These are phyloP conservation scores for Scutellaria galericulata DNA, from an alignment of 257 asterid genomes.

Conservation along the genomic window DNA sequence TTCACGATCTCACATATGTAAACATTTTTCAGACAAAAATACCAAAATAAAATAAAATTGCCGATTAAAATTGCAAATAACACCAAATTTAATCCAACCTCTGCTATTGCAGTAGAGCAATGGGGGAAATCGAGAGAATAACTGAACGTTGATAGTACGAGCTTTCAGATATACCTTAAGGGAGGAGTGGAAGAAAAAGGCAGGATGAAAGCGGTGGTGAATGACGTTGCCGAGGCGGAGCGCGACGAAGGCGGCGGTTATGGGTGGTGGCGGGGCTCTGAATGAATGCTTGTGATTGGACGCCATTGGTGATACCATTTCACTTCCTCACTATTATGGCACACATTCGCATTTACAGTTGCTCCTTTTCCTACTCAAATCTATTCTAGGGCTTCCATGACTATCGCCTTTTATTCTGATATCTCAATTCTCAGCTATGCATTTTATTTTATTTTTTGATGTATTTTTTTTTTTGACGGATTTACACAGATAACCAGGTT, in stretches of 20 bases:
- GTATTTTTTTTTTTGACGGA: too few relatives aligned
- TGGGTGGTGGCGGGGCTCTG: constrained; percentile 44
- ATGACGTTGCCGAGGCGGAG: constrained; percentile 64
- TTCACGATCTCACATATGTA: neutral
- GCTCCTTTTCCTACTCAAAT: too few relatives aligned
- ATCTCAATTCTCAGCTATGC: too few relatives aligned
- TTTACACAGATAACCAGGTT: too few relatives aligned
- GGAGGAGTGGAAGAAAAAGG: constrained; percentile 53
- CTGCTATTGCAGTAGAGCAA: constrained; percentile 2
- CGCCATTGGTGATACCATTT: constrained; percentile 58
- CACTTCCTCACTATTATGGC: neutral
- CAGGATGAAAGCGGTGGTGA: constrained; percentile 57
- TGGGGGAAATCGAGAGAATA: constrained; percentile 5
- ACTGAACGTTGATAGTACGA: neutral
- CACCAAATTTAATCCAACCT: neutral
- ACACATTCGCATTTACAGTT: too few relatives aligned
- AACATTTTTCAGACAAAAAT: neutral
- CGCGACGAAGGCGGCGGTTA: constrained; percentile 63
- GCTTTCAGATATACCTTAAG: constrained; percentile 51
- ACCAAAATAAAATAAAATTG: neutral
- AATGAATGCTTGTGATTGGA: constrained; percentile 47
- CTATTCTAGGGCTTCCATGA: too few relatives aligned
- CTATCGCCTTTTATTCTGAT: too few relatives aligned
- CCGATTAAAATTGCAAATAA: neutral
- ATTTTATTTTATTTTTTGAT: too few relatives aligned